These are phyloP conservation scores for Thalassiosira mediterranea DNA, from an alignment of 352 stramenopile genomes.

Conservation along the genomic window DNA sequence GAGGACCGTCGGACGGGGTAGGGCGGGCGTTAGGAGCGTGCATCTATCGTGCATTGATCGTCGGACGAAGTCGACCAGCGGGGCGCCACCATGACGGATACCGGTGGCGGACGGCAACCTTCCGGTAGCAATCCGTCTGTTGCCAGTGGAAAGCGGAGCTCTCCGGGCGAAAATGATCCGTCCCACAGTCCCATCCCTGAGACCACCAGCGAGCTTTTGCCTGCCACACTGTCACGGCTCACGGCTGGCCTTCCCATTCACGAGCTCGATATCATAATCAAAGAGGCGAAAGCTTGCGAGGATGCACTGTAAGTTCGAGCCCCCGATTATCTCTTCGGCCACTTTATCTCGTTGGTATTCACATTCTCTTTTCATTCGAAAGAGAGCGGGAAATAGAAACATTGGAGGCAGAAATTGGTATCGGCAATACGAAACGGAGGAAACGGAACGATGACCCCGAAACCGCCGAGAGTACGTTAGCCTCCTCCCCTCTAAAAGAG, in stretches of 20 bases:
- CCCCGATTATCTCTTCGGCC: too few species aligned
- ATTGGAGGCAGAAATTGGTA: constrained; percentile 51
- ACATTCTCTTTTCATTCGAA: too few species aligned
- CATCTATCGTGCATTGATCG: too few species aligned
- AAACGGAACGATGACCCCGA: not conserved
- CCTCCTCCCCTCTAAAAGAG: constrained; percentile 22
- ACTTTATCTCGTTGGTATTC: not conserved
- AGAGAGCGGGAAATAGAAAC: constrained; percentile 66
- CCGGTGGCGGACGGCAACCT: too few species aligned
- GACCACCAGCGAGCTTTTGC: constrained; percentile 32
- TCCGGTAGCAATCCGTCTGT: too few species aligned
- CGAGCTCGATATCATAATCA: constrained; percentile 69
- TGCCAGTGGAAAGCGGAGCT: too few species aligned
- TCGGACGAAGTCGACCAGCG: too few species aligned
- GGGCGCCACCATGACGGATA: too few species aligned
- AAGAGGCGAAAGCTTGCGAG: constrained; percentile 70
- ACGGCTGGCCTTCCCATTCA: constrained; percentile 58
- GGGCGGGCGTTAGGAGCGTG: too few species aligned
- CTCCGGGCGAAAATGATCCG: too few species aligned
- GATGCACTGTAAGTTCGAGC: constrained; percentile 42
- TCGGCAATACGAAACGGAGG: constrained; percentile 3
- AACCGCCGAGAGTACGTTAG: constrained; percentile 3
- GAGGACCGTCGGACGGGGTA: too few species aligned
- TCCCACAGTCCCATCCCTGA: constrained; percentile 5
- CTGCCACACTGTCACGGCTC: constrained; percentile 56